Percentiles rank a stretch among this genome's conserved stretches.
Conservation (phyloP, 805 yeast species). For the Candida sanyiensis region DNA sequence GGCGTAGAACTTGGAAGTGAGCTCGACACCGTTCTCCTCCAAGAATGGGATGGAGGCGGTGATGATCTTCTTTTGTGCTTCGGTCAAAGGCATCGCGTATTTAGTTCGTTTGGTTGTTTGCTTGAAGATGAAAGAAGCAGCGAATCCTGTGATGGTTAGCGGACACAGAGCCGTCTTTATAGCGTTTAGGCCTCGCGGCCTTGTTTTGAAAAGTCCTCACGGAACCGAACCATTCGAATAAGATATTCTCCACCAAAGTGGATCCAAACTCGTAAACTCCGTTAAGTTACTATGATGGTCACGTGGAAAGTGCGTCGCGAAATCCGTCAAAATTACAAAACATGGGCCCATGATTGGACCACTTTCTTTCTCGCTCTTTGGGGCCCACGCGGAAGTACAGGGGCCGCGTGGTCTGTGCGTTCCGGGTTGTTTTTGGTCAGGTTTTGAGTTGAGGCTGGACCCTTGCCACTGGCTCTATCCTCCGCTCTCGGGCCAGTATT, state of each 20-base stretch:
- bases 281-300: constrained; percentile 8
- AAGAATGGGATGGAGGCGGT: constrained; percentile 51
- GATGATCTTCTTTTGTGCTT: constrained; percentile 31
- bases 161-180: not conserved
- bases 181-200: too few relatives aligned
- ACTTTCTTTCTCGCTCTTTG: too few relatives aligned
- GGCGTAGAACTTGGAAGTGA: constrained; percentile 50
- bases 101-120: not conserved
- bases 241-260: too few relatives aligned
- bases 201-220: too few relatives aligned
- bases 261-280: constrained; percentile 12
- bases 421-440: too few relatives aligned
- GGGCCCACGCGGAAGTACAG: too few relatives aligned
- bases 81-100: constrained; percentile 23
- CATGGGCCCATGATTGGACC: not conserved
- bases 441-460: too few relatives aligned
- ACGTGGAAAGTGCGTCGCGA: constrained; percentile 6
- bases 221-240: too few relatives aligned
- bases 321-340: not conserved
- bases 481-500: too few relatives aligned
- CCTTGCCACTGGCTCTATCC: too few relatives aligned
- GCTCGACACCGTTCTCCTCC: constrained; percentile 46
- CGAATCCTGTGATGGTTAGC: constrained; percentile 9
- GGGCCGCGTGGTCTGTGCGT: too few relatives aligned
- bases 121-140: too few relatives aligned